Base-by-base conservation (phyloP, 805 yeast genomes). In the Wickerhamomyces chambardii region DNA sequence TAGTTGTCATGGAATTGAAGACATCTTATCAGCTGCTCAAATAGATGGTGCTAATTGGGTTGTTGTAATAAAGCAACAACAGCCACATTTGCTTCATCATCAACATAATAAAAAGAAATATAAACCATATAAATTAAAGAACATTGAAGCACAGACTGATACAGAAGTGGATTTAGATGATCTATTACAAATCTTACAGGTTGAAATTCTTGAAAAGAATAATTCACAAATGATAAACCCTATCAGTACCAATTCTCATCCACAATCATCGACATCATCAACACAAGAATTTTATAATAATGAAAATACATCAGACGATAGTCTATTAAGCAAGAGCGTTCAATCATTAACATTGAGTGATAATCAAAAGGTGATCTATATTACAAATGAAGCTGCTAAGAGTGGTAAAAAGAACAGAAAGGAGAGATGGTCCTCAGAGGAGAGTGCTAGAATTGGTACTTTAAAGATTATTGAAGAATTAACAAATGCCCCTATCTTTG, bases 301-400 rank as follows among this genome's bases (percentile, higher is more conserved):
- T 25, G 51, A 41, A 4, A 40, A 39, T 17, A 36, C 38, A 2
- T 44, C 53, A 1, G 50, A 43, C 29, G 37, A 39, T 33, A 46
- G 50, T 30, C 26, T 53, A 19, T 45, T 51, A 8, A 43, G n/a
- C n/a, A n/a, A 33, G 37, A 44, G 38, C 14, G 38, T 53, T 44
- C 40, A 46, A 26, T 45, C 57, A 2, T 36, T 59, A n/a, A 57
- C 53, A 2, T 48, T 63, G 19, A 45, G 43, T 28, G 51, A 43
- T 3, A 47, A 65, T 29, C 86, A 79, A 44, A 77, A 73, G 35
- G 79, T 81, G 9, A 59, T 70, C 1, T 71, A 78, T 34, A 80
- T 90, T 3, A 73, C 85, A 2, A 85, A 85, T 47, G 85, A 84
- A 46, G 89, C 92, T 2, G 84, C 85, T 4, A 73, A 82, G 54